Base-by-base conservation (phyloP, 2,329 filamentous ascomycete genomes). In the Dichotomopilus funicola region DNA sequence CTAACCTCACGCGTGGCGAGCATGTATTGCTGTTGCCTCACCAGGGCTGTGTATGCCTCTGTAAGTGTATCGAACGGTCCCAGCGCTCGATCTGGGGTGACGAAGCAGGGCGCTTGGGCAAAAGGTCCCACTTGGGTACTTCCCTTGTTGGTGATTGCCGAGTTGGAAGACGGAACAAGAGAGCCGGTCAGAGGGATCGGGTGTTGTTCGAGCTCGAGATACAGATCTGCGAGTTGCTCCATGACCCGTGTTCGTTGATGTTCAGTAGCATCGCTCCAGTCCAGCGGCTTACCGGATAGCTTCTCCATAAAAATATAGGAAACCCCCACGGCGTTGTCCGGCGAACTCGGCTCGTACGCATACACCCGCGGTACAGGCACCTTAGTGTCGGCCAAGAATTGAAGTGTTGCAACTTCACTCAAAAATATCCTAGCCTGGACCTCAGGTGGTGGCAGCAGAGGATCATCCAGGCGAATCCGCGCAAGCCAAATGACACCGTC, bases 371-470 rank as follows among this genome's bases (percentile, higher is more conserved):
- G 64, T 3, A 66, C 62, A 5, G 66, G 67, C 2, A 68, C 61
- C 0, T 49, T 38, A 2, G 64, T 62, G 3, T 54, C 60, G 48
- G 67, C 65, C 6, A 70, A 59, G 49, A 66, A 69, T 47, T 67
- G 68, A 19, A 70, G 59, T 1, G 68, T 69, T 0, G 65, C 65
- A 40, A 64, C 69, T 56, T 69, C 66, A 62, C 67, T 69, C 31
- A 48, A 49, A 3, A 69, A 60, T 12, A 67, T 49, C 50, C 66
- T 8, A 12, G 36, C 36, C 11, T 38, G 36, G 2, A 38, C 36
- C 2, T 8, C 36, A 12, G 36, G 36, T 12, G 36, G 36, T 12
- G 36, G 36, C 8, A 38, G 36, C 8, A 67, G 6, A 66, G 65
- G 47, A 31, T 31, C 13, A 44, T 31, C 13, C 13, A 31, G 42